Base-by-base conservation (phyloP, 352 stramenopile genomes). In the Globisporangium irregulare region DNA sequence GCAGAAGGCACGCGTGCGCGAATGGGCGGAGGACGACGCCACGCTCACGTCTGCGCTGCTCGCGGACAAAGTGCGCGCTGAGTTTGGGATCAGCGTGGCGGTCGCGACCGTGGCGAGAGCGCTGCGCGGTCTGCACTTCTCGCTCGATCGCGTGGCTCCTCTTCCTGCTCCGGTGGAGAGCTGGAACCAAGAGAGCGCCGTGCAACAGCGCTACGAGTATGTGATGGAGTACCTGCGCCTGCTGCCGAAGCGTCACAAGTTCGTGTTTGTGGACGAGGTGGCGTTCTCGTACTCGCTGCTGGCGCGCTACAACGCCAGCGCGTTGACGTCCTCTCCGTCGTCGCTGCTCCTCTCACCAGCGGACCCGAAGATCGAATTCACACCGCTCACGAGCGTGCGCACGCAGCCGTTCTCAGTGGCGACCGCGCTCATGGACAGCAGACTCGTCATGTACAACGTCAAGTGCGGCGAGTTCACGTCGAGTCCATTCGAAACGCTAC, bases 51-150 rank as follows among this genome's bases (percentile, higher is more conserved):
- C 18, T 25, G 32, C 29, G 12, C 15, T 27, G 53, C 53, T 58
- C 24, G 53, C 53, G 4, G 53, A 58, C 24, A 34, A 36, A 20
- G 53, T 38, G 10, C 29, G 20, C 14, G 53, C 53, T 15, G 53
- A 58, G 25, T 58, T 58, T 18, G 53, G 53, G 1, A 22, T 58
- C 25, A 36, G 25, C 12, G 53, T 58, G 24, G 20, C 53, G 24
- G 25, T 58, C 25, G 53, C 53, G 25, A 58, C 53, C 4, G 53
- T 58, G 24, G 32, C 29, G 10, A 25, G 53, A 12, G 53, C 53
- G 53, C 53, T 58, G 25, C 53, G 53, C 53, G 53, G 53, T 1
- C 25, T 58, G 25, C 53, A 58, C 53, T 58, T 58, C 53, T 58
- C 53, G 53, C 24, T 58, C 4, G 53, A 58, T 12, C 53, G 53